Evolutionary conservation across 768 basidiomycete species (phyloP).

Genomic region (Tylopilus vinaceipallidus): DNA sequence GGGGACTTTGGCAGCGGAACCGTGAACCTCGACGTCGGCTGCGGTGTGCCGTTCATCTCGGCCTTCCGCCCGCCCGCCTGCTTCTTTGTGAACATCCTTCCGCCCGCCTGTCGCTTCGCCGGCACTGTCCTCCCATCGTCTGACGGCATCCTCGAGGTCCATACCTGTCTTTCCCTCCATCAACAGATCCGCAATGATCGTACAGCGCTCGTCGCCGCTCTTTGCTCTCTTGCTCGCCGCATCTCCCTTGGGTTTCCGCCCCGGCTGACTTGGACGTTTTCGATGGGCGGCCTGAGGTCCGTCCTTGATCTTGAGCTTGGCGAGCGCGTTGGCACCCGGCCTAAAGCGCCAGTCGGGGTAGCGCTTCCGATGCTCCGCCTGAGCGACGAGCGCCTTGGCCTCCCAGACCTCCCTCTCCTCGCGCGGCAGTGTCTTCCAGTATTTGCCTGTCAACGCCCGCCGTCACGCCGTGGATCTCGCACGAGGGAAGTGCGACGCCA

Average conservation of each 20-base stretch:
- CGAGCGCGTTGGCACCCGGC: slow-evolving; percentile 52
- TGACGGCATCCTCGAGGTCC: slow-evolving; percentile 59
- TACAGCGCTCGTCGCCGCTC: slow-evolving; percentile 52
- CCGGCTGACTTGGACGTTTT: slow-evolving; percentile 29
- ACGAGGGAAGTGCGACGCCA: no score
- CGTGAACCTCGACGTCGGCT: background rate
- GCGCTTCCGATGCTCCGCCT: slow-evolving; percentile 66
- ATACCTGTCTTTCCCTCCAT: slow-evolving; percentile 65
- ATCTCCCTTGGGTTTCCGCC: slow-evolving; percentile 30
- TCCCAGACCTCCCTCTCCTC: slow-evolving; percentile 76
- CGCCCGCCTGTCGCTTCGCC: slow-evolving; percentile 6
- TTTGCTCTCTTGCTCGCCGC: slow-evolving; percentile 29
- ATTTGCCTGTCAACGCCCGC: slow-evolving; percentile 56
- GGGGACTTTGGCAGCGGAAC: no score
- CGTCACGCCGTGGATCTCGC: no score
- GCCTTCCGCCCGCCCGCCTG: slow-evolving; percentile 14
- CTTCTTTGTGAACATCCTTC: slow-evolving; percentile 26
- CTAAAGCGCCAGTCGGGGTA: slow-evolving; percentile 86
- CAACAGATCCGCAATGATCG: slow-evolving; percentile 64
- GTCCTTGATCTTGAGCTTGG: slow-evolving; percentile 39
- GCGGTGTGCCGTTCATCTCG: slow-evolving; percentile 5
- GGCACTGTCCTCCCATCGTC: slow-evolving; percentile 41
- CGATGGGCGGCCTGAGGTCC: slow-evolving; percentile 33
- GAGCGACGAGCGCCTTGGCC: slow-evolving; percentile 65
- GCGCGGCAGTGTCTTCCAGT: slow-evolving; percentile 69